These are phyloP conservation scores for Suhomyces ambrosiae DNA, from an alignment of 1,139 yeast genomes.

Conservation along the genomic window DNA sequence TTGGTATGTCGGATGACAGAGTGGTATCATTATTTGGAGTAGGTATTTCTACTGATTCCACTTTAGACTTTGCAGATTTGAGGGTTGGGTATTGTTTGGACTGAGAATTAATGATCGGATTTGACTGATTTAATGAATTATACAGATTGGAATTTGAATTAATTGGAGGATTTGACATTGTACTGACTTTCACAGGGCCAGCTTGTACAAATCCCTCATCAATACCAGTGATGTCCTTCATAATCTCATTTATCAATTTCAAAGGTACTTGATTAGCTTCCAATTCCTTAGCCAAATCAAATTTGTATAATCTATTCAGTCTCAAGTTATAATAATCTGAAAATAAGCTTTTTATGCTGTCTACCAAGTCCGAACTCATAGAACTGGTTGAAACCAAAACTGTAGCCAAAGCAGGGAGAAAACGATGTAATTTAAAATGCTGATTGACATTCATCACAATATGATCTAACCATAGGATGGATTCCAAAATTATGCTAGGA, in stretches of 20 bases:
- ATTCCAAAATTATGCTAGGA: constrained; percentile 45
- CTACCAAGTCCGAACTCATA: constrained; percentile 13
- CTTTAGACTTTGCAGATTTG: no score
- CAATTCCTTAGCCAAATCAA: constrained; percentile 54
- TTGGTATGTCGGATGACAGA: no score
- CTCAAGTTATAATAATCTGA: constrained; percentile 31
- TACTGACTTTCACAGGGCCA: constrained; percentile 1
- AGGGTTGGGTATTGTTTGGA: no score
- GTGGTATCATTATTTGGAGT: no score
- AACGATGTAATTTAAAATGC: constrained; percentile 33
- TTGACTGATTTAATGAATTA: no score
- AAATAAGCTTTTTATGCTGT: constrained; percentile 25
- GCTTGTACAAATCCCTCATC: background rate
- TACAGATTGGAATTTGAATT: background rate
- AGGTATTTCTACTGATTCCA: no score
- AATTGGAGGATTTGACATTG: background rate
- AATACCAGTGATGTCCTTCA: constrained; percentile 31
- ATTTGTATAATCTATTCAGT: constrained; percentile 33
- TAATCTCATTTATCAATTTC: constrained; percentile 28
- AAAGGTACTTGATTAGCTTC: constrained; percentile 39
- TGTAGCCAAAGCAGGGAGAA: constrained; percentile 29
- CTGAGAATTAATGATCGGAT: no score
- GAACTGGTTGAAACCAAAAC: constrained; percentile 13
- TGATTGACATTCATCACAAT: constrained; percentile 34
- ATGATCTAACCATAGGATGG: constrained; percentile 37